A percentile compares a stretch with the other conserved stretches of the same genome.
Evolutionary conservation across 2,329 filamentous ascomycete genomes (phyloP).

Genomic region (Aureobasidium uvarum): DNA sequence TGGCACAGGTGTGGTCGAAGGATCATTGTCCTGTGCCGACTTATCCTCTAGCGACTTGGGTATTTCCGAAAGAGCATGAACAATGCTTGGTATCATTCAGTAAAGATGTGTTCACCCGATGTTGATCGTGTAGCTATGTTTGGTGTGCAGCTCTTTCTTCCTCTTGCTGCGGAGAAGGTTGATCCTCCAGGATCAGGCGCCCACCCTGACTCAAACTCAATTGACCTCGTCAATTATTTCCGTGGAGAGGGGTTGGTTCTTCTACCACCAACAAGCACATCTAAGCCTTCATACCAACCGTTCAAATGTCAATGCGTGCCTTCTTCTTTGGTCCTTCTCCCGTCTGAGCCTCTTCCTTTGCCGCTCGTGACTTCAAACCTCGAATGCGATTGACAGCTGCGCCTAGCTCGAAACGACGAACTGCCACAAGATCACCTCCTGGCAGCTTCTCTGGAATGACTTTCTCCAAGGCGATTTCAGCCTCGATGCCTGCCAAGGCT

Average conservation of each 20-base stretch:
- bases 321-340: slow-evolving; percentile 25
- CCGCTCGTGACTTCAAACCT: slow-evolving; percentile 27
- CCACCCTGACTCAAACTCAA: slow-evolving; percentile 3
- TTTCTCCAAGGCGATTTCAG: slow-evolving; percentile 31
- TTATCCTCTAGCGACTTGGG: slow-evolving; percentile 13
- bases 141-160: background rate
- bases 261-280: slow-evolving; percentile 4
- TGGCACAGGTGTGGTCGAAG: background rate
- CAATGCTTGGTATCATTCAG: background rate
- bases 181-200: slow-evolving; percentile 7
- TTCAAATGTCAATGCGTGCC: slow-evolving; percentile 23
- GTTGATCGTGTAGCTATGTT: slow-evolving; percentile 10
- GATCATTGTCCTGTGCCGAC: slow-evolving; percentile 15
- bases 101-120: background rate
- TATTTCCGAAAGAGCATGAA: background rate
- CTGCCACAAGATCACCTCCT: slow-evolving; percentile 37
- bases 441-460: slow-evolving; percentile 32
- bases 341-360: slow-evolving; percentile 19
- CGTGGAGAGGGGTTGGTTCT: background rate
- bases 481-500: slow-evolving; percentile 30
- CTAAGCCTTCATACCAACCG: slow-evolving; percentile 14
- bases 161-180: slow-evolving; percentile 13
- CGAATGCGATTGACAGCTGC: slow-evolving; percentile 36
- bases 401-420: slow-evolving; percentile 36
- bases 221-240: slow-evolving; percentile 10